Evolutionary conservation across 2,329 filamentous ascomycete species (phyloP).

Genomic region (Xylariaceae sp.): DNA sequence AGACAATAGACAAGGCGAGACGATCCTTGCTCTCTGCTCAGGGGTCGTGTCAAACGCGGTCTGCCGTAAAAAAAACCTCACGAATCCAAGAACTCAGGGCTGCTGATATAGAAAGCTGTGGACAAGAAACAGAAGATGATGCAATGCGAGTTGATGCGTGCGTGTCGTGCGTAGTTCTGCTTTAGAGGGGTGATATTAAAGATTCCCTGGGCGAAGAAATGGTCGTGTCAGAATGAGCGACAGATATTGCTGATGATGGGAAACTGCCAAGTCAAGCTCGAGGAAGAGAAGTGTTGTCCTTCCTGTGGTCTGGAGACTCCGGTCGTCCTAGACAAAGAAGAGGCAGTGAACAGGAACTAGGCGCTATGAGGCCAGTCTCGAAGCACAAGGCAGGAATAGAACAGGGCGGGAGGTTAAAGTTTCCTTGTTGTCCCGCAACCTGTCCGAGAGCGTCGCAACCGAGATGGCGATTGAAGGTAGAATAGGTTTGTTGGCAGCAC

Average conservation of each 20-base stretch:
- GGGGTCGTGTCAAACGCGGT: conserved; percentile 38
- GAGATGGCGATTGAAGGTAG: conserved; percentile 7
- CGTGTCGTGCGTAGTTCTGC: conserved; percentile 20
- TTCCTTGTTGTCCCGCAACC: conserved; percentile 28
- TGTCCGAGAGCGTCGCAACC: conserved; percentile 26
- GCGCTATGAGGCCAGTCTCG: conserved; percentile 13
- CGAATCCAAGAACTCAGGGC: conserved; percentile 34
- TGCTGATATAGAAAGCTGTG: conserved; percentile 33
- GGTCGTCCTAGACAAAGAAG: conserved; percentile 17
- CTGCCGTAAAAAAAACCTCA: conserved; percentile 34
- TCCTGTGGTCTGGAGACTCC: conserved; percentile 10
- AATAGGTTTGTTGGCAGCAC: conserved; percentile 20
- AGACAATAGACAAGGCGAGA: not conserved
- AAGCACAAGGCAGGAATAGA: conserved; percentile 17
- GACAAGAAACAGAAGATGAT: conserved; percentile 37
- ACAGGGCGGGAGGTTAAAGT: conserved; percentile 15
- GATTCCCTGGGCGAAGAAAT: conserved; percentile 19
- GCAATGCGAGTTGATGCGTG: conserved; percentile 23
- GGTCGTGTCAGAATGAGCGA: conserved; percentile 34
- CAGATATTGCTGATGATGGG: conserved; percentile 23
- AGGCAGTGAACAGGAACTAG: conserved; percentile 10
- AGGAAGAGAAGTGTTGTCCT: conserved; percentile 11
- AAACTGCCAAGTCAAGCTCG: conserved; percentile 19
- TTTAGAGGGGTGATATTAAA: conserved; percentile 30
- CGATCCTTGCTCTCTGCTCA: conserved; percentile 21